Evolutionary conservation across 2,329 filamentous ascomycete species (phyloP), one percentile per base, ranked within the genome.

Genomic region (Fusarium austroafricanum): DNA sequence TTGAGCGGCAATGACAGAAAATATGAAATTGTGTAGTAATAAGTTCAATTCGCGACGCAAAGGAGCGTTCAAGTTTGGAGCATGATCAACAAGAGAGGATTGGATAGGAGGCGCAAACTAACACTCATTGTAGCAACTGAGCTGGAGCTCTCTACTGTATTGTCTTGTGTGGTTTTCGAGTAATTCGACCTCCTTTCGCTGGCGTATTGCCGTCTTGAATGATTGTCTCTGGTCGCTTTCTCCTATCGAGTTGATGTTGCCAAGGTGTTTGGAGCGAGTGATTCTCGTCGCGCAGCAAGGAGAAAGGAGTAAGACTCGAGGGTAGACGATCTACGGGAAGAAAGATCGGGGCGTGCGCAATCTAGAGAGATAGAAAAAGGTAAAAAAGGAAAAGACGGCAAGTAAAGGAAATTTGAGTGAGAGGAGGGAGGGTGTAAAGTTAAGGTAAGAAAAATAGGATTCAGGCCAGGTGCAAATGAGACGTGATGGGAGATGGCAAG

Each of bases 51-150:
- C 35, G 23, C 3, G 45, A 64, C 33, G 29, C 29, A 33, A 33
- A 17, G 18, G 47, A 29, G 44, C 31, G 47, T 51, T 26, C 35
- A 7, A 20, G 20, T 43, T 35, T 59, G 37, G n/a, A 58, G 46
- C 45, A 26, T 37, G 45, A 52, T 59, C 37, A 44, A 71, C 60
- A 53, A 51, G 54, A 65, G 66, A 44, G 43, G 58, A 12, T 26
- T 45, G 39, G 52, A 65, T 55, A 64, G 58, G 55, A 72, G 66
- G 66, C 54, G 45, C 55, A 63, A 57, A 76, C 75, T 76, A 54
- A 76, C 75, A 68, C 75, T 76, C 75, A 76, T 76, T 60, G 61
- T 75, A 68, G 57, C 61, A 54, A 68, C 56, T 59, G 67, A 66
- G 67, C 55, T 63, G 37, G 38, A 42, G 49, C 58, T 59, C 58